These are phyloP conservation scores for Celoporthe dispersa DNA, from an alignment of 2,329 filamentous ascomycete genomes.

Conservation along the genomic window DNA sequence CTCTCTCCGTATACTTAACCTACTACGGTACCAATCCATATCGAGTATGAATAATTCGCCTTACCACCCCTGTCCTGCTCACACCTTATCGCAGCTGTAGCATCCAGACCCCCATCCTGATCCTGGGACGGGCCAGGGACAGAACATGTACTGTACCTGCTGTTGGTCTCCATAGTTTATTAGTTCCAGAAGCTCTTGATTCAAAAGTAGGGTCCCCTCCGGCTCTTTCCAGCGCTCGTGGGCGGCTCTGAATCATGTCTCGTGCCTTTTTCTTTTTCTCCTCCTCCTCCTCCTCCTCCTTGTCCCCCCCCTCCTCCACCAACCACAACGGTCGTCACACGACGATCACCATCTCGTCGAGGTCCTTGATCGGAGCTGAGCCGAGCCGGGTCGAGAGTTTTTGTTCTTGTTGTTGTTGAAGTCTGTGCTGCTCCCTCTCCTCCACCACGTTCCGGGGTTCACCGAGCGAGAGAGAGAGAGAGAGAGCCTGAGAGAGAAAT, in stretches of 20 bases:
- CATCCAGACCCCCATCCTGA: constrained; percentile 15
- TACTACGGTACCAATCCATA: not conserved
- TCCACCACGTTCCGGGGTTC: not conserved
- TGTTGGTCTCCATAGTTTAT: not conserved
- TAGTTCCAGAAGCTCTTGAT: constrained; percentile 14
- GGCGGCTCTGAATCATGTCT: constrained; percentile 25
- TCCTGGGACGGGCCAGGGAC: not conserved
- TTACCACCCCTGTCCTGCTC: constrained; percentile 6
- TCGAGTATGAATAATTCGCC: not conserved
- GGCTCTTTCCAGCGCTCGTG: not conserved
- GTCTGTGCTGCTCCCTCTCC: not conserved
- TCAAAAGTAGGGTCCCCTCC: constrained; percentile 22
- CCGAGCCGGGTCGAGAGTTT: constrained; percentile 12
- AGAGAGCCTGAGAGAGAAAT: no score
- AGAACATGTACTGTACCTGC: constrained; percentile 1
- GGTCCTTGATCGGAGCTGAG: constrained; percentile 7
- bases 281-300: not conserved
- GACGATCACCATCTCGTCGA: constrained; percentile 10
- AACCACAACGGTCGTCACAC: constrained; percentile 16
- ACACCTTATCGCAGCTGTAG: constrained; percentile 9
- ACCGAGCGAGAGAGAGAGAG: not conserved
- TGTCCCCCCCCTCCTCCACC: not conserved
- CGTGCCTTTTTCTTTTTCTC: constrained; percentile 11
- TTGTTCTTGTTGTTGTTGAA: not conserved
- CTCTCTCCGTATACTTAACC: not conserved